Evolutionary conservation across 495 filamentous ascomycete species (phyloP), one percentile per base, ranked within the genome.

Genomic region (Podospora fimiseda): DNA sequence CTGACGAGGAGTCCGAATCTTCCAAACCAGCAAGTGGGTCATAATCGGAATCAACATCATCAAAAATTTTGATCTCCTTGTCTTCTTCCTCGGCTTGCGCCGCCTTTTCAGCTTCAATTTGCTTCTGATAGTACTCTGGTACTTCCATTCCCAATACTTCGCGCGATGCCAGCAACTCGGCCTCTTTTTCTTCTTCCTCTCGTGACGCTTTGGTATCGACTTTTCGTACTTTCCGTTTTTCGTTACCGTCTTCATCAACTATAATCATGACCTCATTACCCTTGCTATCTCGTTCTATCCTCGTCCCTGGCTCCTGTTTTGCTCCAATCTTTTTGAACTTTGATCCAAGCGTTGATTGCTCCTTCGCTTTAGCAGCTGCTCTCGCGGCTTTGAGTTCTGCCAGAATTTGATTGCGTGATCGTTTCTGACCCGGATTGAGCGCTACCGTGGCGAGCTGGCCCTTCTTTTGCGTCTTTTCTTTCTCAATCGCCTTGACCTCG

Each of bases 241-340:
- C 86, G 42, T 90, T 86, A 8, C 93, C 94, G 55, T 96, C 79
- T 41, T 87, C 86, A 63, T 95, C 90, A 7, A 88, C 81, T 14
- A 90, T 87, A 52, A 95, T 84, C 50, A 96, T 74, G 2, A 96
- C 81, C 63, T 96, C 89, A 44, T 89, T 74, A 4, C 90, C 85
- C 51, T 82, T 81, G 49, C 80, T 76, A 60, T 94, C 87, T 45
- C 74, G 73, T 70, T 95, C 89, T 55, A 94, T 81, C 62, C 86
- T 82, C 0, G 84, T 81, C 4, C 70, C 72, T 0, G 66, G 60
- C 37, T 80, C 80, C 60, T 85, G 81, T 60, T 81, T 78, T 8
- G 72, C 77, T 0, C 85, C 84, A 52, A 97, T 80, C 66, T 86
- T 95, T 57, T 84, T 88, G 74, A 96, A 97, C 58, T 80, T 87